Evolutionary conservation across 768 basidiomycete genomes (phyloP).

Genomic region (Phylloporus sp.): DNA sequence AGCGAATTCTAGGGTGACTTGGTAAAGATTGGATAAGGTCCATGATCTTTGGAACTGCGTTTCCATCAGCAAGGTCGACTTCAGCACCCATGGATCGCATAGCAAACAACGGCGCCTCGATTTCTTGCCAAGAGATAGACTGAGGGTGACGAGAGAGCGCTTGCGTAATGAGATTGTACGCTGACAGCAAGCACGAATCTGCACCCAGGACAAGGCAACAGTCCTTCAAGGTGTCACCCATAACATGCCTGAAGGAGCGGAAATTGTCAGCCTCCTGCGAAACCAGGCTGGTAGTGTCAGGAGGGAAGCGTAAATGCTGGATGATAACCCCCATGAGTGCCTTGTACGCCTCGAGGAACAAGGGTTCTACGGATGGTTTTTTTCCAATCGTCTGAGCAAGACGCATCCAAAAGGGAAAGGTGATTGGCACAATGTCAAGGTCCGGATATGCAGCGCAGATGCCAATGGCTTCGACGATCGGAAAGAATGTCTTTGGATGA

Average conservation of each 20-base stretch:
- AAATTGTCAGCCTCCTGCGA: conserved; percentile 92
- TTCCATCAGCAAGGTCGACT: conserved; percentile 76
- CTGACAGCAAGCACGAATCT: conserved; percentile 73
- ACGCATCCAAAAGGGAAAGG: conserved; percentile 98
- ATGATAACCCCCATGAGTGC: conserved; percentile 85
- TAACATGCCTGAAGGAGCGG: conserved; percentile 92
- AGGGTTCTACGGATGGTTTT: conserved; percentile 62
- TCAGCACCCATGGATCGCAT: conserved; percentile 98
- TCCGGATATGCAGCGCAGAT: conserved; percentile 90
- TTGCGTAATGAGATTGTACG: conserved; percentile 75
- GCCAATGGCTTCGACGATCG: conserved; percentile 91
- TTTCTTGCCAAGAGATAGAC: conserved; percentile 84
- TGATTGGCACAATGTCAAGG: conserved; percentile 95
- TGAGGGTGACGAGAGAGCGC: conserved; percentile 62
- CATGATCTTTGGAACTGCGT: conserved; percentile 93
- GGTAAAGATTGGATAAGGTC: conserved; percentile 90
- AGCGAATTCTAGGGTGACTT: conserved; percentile 85
- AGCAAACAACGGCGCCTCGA: conserved; percentile 96
- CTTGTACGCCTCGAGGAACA: conserved; percentile 80
- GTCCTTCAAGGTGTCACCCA: conserved; percentile 99
- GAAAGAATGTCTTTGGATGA: conserved; percentile 90
- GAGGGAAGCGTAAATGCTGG: conserved; percentile 85
- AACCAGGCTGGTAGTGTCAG: conserved; percentile 58
- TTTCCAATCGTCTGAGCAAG: conserved; percentile 89
- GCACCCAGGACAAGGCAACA: conserved; percentile 93